Percentiles rank a stretch among this genome's conserved stretches.
These are phyloP conservation scores for Kwoniella heveanensis DNA, from an alignment of 768 basidiomycete genomes.

Conservation along the genomic window DNA sequence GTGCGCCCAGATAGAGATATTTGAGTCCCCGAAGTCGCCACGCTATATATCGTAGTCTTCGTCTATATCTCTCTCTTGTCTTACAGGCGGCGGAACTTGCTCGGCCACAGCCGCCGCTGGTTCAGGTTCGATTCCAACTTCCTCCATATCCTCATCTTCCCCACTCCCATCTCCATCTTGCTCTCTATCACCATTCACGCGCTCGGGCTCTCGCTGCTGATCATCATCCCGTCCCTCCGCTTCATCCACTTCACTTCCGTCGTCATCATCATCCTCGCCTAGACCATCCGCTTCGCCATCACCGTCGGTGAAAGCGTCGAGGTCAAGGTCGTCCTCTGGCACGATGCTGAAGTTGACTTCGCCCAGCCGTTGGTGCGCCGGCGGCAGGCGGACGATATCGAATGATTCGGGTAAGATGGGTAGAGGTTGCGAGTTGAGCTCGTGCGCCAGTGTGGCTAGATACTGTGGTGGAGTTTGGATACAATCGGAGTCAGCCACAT, in stretches of 20 bases:
- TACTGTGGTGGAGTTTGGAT: constrained; percentile 43
- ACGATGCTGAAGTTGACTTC: constrained; percentile 58
- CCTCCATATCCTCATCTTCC: constrained; percentile 51
- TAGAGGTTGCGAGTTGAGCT: constrained; percentile 57
- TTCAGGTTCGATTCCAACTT: constrained; percentile 33
- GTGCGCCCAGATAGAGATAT: too few species aligned
- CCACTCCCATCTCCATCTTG: constrained; percentile 30
- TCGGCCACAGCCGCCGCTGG: not conserved
- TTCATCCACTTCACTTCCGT: constrained; percentile 31
- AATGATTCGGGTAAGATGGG: constrained; percentile 58
- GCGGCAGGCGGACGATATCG: constrained; percentile 57
- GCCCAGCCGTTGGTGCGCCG: constrained; percentile 55
- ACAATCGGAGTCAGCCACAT: too few species aligned
- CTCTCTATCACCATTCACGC: constrained; percentile 6
- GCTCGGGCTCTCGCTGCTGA: too few species aligned
- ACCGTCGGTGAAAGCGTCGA: constrained; percentile 29
- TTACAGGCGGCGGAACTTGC: constrained; percentile 6
- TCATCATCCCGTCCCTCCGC: not conserved
- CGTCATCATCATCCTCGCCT: constrained; percentile 16
- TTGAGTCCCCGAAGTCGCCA: too few species aligned
- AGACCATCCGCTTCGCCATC: constrained; percentile 22
- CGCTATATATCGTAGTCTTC: constrained; percentile 52
- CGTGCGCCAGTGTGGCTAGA: constrained; percentile 56
- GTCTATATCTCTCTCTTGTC: constrained; percentile 45
- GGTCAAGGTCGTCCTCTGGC: constrained; percentile 38